Evolutionary conservation across 768 basidiomycete species (phyloP), one percentile per base, ranked within the genome.

Genomic region (Lanmaoa pseudosensibilis): DNA sequence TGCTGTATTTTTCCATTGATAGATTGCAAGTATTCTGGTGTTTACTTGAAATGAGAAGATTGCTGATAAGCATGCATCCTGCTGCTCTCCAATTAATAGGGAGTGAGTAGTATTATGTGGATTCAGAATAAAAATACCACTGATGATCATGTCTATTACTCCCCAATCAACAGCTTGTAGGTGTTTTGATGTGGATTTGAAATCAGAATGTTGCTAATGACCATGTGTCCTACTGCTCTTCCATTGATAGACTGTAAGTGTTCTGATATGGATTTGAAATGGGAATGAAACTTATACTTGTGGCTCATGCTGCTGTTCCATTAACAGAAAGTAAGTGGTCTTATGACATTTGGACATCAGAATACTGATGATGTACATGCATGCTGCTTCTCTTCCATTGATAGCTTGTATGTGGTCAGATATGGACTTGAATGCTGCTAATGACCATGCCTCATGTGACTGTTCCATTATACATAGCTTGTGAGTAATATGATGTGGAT

Each of bases 301-400:
- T n/a, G 1, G 2, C 11, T n/a, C 2, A 1, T n/a, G 1, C 2
- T 44, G 2, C 1, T 11, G 1, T n/a, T 4, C 15, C 15, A 44
- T 25, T 44, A 1, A 18, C 16, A 43, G 41, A 1, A 1, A 4
- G 41, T 43, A 43, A 43, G 41, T 43, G 2, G 10, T n/a, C 3
- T 43, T 0, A 25, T 16, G 6, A 15, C 25, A 3, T 1, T n/a
- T n/a, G n/a, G n/a, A n/a, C n/a, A n/a, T n/a, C n/a, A n/a, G n/a
- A n/a, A n/a, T 25, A 2, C 13, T 43, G 2, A 43, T 16, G 1
- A 10, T 1, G 15, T n/a, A n/a, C n/a, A 25, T 43, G 6, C 7
- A 3, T 16, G 10, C 7, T 25, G 3, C 9, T 43, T 3, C 2
- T 43, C 6, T 15, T 13, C 19, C 13, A 41, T 21, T 15, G 3